These are phyloP conservation scores for Phylloboletellus chloephorus DNA, from an alignment of 1,284 basidiomycete species.

Conservation along the genomic window DNA sequence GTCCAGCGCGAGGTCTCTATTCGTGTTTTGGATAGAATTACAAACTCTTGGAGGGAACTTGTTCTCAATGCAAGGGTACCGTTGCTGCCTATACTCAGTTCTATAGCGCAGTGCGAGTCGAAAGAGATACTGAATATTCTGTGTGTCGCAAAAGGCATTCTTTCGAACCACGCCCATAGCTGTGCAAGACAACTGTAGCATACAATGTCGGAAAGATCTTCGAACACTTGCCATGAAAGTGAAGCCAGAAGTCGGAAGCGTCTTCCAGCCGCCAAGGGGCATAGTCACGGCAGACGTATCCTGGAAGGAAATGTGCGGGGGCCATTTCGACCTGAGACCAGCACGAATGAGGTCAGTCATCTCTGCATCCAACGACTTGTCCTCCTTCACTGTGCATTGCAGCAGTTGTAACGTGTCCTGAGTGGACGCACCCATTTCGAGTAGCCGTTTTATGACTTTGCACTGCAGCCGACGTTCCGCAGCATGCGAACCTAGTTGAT, in stretches of 20 bases:
- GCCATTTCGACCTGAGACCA: constrained; percentile 67
- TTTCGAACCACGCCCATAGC: constrained; percentile 68
- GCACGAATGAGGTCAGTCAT: constrained; percentile 63
- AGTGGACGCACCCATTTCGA: constrained; percentile 67
- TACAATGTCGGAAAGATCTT: too few species aligned
- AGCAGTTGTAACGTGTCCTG: constrained; percentile 57
- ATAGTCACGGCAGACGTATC: constrained; percentile 46
- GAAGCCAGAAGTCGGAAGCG: constrained; percentile 55
- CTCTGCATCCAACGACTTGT: constrained; percentile 50
- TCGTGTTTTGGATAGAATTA: constrained; percentile 41
- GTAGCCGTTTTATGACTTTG: constrained; percentile 55
- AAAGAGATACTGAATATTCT: constrained; percentile 44
- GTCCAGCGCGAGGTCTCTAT: constrained; percentile 59
- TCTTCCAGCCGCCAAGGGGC: constrained; percentile 39
- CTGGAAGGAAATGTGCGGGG: constrained; percentile 66
- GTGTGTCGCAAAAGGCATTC: constrained; percentile 43
- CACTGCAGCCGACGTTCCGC: constrained; percentile 49
- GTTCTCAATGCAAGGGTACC: constrained; percentile 52
- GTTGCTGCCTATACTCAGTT: constrained; percentile 47
- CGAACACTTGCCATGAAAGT: constrained; percentile 56
- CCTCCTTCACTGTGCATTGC: constrained; percentile 46
- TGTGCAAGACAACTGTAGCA: constrained; percentile 22
- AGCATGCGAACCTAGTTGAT: constrained; percentile 1
- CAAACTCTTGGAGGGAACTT: constrained; percentile 37
- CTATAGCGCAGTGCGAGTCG: constrained; percentile 35